phyloP scores from a whole-genome alignment of 352 stramenopile genomes.

The Globisporangium solare region DNA sequence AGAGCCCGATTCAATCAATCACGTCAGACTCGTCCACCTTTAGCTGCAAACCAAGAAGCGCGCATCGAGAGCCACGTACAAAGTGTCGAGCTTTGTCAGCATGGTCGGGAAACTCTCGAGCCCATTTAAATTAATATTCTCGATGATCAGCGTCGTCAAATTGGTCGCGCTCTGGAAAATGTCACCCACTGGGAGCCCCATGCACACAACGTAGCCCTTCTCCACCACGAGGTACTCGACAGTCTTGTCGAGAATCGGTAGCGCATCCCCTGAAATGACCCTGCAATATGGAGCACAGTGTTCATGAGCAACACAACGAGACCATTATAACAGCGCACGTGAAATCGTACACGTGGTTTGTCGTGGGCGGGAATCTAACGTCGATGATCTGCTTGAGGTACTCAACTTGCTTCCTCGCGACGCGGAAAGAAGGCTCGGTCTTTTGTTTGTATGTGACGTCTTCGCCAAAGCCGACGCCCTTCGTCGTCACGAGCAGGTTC shows the following conservation, averaged over 20 bases:
- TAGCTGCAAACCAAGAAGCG: not conserved
- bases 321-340: not conserved
- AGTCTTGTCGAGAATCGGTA: constrained; percentile 33
- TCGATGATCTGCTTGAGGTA: constrained; percentile 20
- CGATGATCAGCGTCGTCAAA: constrained; percentile 27
- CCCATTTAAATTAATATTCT: constrained; percentile 32
- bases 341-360: constrained; percentile 22
- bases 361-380: constrained; percentile 26
- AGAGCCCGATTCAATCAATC: not conserved
- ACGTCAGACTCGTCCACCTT: not conserved
- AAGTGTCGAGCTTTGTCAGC: constrained; percentile 21
- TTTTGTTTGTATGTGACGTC: constrained; percentile 16
- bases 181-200: constrained; percentile 12
- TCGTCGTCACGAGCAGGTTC: constrained; percentile 30
- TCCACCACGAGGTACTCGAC: constrained; percentile 22
- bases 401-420: constrained; percentile 20
- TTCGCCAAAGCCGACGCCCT: constrained; percentile 20
- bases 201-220: constrained; percentile 18
- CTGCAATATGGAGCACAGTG: constrained; percentile 3
- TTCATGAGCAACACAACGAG: not conserved
- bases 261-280: constrained; percentile 28
- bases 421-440: constrained; percentile 19
- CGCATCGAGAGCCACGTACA: constrained; percentile 17
- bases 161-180: constrained; percentile 23
- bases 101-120: constrained; percentile 20